Conservation (phyloP, 768 basidiomycete species). For the Tulasnella sp. region DNA sequence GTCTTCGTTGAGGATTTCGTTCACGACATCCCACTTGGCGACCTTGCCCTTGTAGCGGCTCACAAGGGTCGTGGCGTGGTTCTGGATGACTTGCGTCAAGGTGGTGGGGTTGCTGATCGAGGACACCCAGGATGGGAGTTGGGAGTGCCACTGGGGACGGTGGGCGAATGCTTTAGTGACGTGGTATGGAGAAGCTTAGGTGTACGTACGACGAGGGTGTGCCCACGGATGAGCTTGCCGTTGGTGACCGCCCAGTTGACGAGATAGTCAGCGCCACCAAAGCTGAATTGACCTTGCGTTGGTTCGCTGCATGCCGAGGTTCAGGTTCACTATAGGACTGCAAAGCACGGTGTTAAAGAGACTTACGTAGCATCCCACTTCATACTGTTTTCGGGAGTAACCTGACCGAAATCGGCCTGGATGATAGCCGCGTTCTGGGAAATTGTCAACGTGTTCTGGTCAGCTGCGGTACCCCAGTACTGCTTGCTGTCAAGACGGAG, state of each 20-base stretch:
- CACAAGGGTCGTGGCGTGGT: conserved; percentile 17
- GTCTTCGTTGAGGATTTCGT: conserved; percentile 42
- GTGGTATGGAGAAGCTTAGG: neutral
- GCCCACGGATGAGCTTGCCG: conserved; percentile 17
- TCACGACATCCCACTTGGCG: conserved; percentile 17
- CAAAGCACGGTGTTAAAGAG: no score
- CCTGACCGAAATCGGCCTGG: conserved; percentile 16
- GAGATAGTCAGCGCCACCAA: conserved; percentile 17
- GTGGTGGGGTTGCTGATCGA: conserved; percentile 12
- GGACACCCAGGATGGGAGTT: conserved; percentile 18
- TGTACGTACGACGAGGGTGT: conserved; percentile 14
- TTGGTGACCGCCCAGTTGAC: conserved; percentile 19
- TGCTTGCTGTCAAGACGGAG: neutral
- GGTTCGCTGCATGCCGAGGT: conserved; percentile 8
- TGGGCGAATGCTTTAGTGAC: neutral
- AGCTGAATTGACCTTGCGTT: conserved; percentile 14
- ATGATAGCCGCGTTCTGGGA: conserved; percentile 16
- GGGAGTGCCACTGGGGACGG: neutral
- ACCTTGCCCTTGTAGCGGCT: conserved; percentile 18
- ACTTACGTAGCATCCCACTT: conserved; percentile 8
- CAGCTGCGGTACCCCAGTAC: conserved; percentile 8
- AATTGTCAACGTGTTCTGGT: neutral
- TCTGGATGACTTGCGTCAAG: conserved; percentile 18
- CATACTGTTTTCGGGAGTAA: conserved; percentile 19
- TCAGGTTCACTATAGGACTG: neutral